phyloP scores from a whole-genome alignment of 2,329 filamentous ascomycete species.

The Hymenoscyphus repandus region DNA sequence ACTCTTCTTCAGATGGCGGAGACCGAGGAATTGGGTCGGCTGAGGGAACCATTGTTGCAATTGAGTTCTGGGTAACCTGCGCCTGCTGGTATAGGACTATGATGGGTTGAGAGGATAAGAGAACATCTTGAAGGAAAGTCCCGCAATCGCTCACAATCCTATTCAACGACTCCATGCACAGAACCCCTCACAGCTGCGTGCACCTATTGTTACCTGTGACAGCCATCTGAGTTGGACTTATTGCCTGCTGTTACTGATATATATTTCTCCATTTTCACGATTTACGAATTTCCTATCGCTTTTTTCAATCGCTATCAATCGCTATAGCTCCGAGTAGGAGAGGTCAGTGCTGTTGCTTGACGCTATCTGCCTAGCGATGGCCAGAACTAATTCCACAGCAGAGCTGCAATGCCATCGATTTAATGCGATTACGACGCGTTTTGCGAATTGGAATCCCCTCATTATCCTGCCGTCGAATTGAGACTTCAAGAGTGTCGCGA shows the following conservation, averaged over 20 bases:
- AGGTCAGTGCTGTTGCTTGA: conserved; percentile 5
- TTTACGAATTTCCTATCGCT: conserved; percentile 18
- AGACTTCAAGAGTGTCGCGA: conserved; percentile 6
- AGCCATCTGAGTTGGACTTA: neutral
- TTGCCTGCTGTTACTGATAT: conserved; percentile 2
- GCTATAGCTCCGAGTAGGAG: neutral
- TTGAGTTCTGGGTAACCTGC: too few species aligned
- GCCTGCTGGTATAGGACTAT: too few species aligned
- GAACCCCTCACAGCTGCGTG: neutral
- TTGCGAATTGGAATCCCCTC: neutral
- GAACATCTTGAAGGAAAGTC: too few species aligned
- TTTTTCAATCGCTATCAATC: neutral
- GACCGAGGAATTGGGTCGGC: too few species aligned
- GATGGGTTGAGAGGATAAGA: too few species aligned
- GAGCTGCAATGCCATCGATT: conserved; percentile 16
- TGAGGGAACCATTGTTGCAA: too few species aligned
- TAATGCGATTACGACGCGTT: conserved; percentile 24
- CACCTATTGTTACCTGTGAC: neutral
- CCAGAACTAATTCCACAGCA: conserved; percentile 11
- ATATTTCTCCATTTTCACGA: neutral
- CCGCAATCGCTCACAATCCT: neutral
- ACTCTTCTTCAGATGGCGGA: too few species aligned
- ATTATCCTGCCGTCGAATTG: conserved; percentile 6
- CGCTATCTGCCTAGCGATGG: conserved; percentile 4
- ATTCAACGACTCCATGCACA: neutral